phyloP scores from a whole-genome alignment of 2,329 filamentous ascomycete genomes.

The Venturiaceae sp. region DNA sequence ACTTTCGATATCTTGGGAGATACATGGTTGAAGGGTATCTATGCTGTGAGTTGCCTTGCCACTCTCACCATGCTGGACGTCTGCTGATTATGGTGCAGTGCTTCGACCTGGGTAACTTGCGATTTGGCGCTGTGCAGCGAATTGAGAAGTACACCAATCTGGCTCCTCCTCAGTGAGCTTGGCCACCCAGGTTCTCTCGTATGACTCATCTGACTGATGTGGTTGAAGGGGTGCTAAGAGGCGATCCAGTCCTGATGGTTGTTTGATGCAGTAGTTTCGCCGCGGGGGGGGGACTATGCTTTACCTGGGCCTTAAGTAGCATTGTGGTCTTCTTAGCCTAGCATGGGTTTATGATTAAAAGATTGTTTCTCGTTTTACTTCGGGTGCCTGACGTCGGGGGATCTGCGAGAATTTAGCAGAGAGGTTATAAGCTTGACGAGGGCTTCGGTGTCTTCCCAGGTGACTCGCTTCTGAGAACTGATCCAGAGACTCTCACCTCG shows the following conservation, averaged over 20 bases:
- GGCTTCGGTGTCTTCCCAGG: too few species aligned
- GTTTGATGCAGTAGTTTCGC: background rate
- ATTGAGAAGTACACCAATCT: constrained; percentile 19
- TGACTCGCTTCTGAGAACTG: too few species aligned
- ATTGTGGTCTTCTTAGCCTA: too few species aligned
- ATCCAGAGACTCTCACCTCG: too few species aligned
- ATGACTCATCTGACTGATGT: background rate
- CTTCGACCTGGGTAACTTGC: constrained; percentile 52
- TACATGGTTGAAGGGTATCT: constrained; percentile 54
- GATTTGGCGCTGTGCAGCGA: constrained; percentile 51
- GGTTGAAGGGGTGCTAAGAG: background rate
- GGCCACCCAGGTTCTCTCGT: background rate
- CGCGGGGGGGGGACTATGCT: too few species aligned
- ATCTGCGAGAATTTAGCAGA: too few species aligned
- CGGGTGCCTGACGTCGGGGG: too few species aligned
- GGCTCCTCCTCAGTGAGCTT: background rate
- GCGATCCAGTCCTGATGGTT: background rate
- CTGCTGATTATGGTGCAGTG: constrained; percentile 5
- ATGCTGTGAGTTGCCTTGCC: constrained; percentile 39
- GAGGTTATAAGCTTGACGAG: too few species aligned
- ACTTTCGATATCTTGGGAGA: constrained; percentile 56
- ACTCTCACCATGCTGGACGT: background rate
- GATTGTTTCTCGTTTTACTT: too few species aligned
- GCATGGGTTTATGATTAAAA: too few species aligned
- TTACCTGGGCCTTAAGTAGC: too few species aligned